Percentiles rank a stretch among this genome's conserved stretches.
Conservation (phyloP, 2,329 filamentous ascomycete species). For the Alternaria triticina region DNA sequence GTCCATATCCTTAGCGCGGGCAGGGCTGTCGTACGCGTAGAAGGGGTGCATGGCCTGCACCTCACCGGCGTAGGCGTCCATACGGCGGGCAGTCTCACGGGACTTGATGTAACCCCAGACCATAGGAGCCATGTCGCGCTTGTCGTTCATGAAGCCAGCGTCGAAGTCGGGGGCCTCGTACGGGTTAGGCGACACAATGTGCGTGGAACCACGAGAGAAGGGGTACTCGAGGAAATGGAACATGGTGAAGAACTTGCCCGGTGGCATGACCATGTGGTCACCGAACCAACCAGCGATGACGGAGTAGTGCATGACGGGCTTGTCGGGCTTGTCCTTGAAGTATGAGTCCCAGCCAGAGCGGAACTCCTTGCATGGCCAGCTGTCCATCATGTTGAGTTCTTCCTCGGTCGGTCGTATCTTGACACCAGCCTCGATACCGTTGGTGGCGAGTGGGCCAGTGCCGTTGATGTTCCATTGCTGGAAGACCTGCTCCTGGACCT, state of each 20-base stretch:
- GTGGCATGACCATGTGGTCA: constrained; percentile 66
- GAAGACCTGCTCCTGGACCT: constrained; percentile 74
- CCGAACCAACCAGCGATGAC: constrained; percentile 67
- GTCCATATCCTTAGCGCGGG: constrained; percentile 74
- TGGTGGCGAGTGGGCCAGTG: constrained; percentile 77
- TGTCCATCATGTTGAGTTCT: constrained; percentile 72
- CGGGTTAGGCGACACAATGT: constrained; percentile 73
- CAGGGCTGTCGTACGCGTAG: constrained; percentile 73
- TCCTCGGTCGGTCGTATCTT: constrained; percentile 75
- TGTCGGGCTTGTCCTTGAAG: constrained; percentile 84
- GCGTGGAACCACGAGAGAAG: constrained; percentile 61
- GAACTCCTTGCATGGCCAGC: constrained; percentile 78
- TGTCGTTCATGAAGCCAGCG: constrained; percentile 84
- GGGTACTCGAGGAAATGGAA: constrained; percentile 29
- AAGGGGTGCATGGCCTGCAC: constrained; percentile 70
- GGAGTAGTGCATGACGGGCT: constrained; percentile 85
- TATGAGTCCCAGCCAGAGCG: constrained; percentile 78
- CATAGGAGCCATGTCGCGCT: constrained; percentile 79
- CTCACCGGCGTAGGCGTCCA: constrained; percentile 79
- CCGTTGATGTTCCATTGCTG: constrained; percentile 81
- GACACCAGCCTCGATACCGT: constrained; percentile 80
- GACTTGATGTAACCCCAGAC: constrained; percentile 86
- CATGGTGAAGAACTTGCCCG: constrained; percentile 83
- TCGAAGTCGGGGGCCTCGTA: constrained; percentile 81
- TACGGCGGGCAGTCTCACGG: constrained; percentile 77